Evolutionary conservation across 192 early-diverging fungal species (phyloP).

Genomic region (Coemansia sp.): DNA sequence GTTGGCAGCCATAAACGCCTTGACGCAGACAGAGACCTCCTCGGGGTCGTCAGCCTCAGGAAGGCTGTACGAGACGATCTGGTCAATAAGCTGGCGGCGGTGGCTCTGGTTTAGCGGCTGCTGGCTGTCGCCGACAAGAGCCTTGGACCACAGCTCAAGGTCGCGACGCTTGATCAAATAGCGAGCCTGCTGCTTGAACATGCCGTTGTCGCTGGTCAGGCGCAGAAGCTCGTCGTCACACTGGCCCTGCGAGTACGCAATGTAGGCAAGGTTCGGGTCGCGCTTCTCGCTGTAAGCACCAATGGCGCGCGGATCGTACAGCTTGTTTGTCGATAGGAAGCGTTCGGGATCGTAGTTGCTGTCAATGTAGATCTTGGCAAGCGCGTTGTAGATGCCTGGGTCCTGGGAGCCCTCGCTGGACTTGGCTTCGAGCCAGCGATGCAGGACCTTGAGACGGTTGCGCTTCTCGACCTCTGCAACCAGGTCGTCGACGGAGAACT

Average conservation of each 20-base stretch:
- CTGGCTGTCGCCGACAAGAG: slow-evolving; percentile 63
- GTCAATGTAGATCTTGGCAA: slow-evolving; percentile 99
- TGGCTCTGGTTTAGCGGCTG: slow-evolving; percentile 68
- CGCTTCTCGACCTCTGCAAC: slow-evolving; percentile 93
- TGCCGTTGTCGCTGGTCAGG: slow-evolving; percentile 96
- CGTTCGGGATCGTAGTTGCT: slow-evolving; percentile 98
- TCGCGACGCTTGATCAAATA: slow-evolving; percentile 92
- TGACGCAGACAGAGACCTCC: slow-evolving; percentile 95
- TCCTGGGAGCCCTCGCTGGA: slow-evolving; percentile 87
- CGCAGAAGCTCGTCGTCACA: slow-evolving; percentile 93
- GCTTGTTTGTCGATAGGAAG: slow-evolving; percentile 76
- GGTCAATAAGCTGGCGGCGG: slow-evolving; percentile 89
- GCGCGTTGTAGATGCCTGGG: slow-evolving; percentile 90
- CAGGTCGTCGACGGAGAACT: slow-evolving; percentile 81
- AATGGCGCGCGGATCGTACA: slow-evolving; percentile 87
- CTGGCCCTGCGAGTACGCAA: slow-evolving; percentile 91
- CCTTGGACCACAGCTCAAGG: slow-evolving; percentile 79
- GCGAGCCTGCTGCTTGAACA: slow-evolving; percentile 99
- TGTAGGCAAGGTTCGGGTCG: slow-evolving; percentile 93
- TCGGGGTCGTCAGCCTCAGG: slow-evolving; percentile 96
- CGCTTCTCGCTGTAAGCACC: slow-evolving; percentile 99
- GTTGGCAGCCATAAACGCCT: slow-evolving; percentile 97
- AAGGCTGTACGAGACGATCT: slow-evolving; percentile 85
- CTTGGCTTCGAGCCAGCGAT: slow-evolving; percentile 92
- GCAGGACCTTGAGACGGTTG: slow-evolving; percentile 92